A percentile compares a stretch with the other conserved stretches of the same genome.
These are phyloP conservation scores for Colletotrichum godetiae DNA, from an alignment of 2,329 filamentous ascomycete species.

Conservation along the genomic window DNA sequence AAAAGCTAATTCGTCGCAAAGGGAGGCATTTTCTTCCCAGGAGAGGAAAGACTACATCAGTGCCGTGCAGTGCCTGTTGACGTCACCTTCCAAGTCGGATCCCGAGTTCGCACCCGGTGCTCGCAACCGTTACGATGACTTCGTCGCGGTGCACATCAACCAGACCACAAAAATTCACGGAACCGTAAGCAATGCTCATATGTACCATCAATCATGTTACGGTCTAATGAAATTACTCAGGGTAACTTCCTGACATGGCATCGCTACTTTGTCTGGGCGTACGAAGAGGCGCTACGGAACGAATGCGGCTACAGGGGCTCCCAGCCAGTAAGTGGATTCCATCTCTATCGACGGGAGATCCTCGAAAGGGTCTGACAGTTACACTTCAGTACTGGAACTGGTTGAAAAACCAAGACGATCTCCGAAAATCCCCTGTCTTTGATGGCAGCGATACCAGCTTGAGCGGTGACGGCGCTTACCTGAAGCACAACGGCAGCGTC, in stretches of 20 bases:
- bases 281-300: conserved; percentile 32
- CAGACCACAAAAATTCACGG: conserved; percentile 28
- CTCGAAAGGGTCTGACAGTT: conserved; percentile 13
- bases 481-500: conserved; percentile 40
- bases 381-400: conserved; percentile 49
- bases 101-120: conserved; percentile 22
- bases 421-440: conserved; percentile 49
- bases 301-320: conserved; percentile 36
- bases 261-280: conserved; percentile 31
- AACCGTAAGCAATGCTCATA: conserved; percentile 8
- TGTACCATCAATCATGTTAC: fast-evolving
- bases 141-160: conserved; percentile 36
- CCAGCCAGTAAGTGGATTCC: conserved; percentile 24
- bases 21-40: conserved; percentile 38
- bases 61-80: conserved; percentile 34
- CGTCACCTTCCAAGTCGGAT: conserved; percentile 18
- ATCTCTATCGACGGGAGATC: background rate
- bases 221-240: background rate
- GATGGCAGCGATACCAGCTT: conserved; percentile 52
- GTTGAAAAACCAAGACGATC: conserved; percentile 43
- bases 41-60: conserved; percentile 36
- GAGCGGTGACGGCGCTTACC: conserved; percentile 49
- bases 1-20: conserved; percentile 21
- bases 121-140: conserved; percentile 36
- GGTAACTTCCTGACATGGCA: conserved; percentile 36